Conservation (phyloP, 2,329 filamentous ascomycete genomes). For the Phaeophleospora eucalypticola region DNA sequence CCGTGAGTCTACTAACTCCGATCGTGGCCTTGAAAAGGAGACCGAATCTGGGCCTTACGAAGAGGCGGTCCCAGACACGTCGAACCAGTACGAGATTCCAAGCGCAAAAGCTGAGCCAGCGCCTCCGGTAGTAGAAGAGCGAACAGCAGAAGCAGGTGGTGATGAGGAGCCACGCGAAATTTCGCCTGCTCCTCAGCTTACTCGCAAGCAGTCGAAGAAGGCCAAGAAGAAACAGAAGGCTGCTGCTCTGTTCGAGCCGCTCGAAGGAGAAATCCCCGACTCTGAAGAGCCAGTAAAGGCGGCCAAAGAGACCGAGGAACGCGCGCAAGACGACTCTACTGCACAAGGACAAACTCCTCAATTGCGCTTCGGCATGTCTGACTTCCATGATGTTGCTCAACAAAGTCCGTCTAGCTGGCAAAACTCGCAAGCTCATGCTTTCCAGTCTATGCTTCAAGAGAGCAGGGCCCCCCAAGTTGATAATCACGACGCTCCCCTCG, state of each 20-base stretch:
- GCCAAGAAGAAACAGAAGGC: conserved; percentile 23
- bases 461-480: background rate
- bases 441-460: conserved; percentile 15
- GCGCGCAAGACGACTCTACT: background rate
- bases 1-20: background rate
- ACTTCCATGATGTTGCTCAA: conserved; percentile 17
- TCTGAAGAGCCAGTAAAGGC: too few species aligned
- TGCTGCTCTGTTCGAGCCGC: conserved; percentile 13
- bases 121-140: conserved; percentile 17
- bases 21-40: background rate
- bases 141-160: conserved; percentile 9
- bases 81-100: conserved; percentile 10
- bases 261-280: too few species aligned
- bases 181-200: conserved; percentile 13
- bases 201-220: conserved; percentile 29
- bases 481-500: too few species aligned
- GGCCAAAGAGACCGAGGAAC: too few species aligned
- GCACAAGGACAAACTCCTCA: conserved; percentile 1
- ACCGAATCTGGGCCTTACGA: background rate
- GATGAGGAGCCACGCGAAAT: conserved; percentile 8
- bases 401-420: conserved; percentile 11
- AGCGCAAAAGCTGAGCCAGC: conserved; percentile 14
- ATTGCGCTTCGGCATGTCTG: conserved; percentile 12
- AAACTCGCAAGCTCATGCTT: conserved; percentile 19
- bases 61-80: background rate